Evolutionary conservation across 345 rosid species (phyloP).

Genomic region (Syzygium grande): DNA sequence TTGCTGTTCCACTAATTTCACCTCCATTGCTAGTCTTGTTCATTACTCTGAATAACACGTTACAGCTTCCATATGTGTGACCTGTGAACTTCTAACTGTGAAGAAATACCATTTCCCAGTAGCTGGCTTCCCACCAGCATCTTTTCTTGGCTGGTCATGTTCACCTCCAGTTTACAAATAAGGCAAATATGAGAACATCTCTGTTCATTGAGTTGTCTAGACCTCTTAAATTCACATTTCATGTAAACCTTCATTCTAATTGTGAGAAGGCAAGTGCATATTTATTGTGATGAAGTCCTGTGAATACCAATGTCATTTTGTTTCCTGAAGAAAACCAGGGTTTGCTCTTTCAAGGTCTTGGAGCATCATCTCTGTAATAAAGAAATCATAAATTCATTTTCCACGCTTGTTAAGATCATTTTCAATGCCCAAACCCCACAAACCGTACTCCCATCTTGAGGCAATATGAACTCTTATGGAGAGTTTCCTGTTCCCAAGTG

Average conservation of each 20-base stretch:
- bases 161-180: background rate
- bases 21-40: background rate
- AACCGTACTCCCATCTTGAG: background rate
- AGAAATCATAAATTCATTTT: background rate
- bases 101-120: background rate
- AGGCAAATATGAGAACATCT: background rate
- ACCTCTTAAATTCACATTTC: background rate
- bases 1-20: background rate
- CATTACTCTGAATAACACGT: background rate
- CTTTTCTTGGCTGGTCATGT: background rate
- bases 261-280: background rate
- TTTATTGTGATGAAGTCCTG: background rate
- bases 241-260: background rate
- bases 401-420: background rate
- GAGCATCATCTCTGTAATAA: background rate
- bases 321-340: background rate
- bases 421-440: background rate
- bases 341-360: background rate
- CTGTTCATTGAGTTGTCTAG: background rate
- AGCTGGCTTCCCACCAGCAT: background rate
- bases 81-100: background rate
- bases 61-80: background rate
- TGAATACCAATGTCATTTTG: background rate
- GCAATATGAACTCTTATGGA: background rate
- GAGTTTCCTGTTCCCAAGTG: background rate